Base-by-base conservation (phyloP, 805 yeast genomes). In the Kazachstania martiniae region DNA sequence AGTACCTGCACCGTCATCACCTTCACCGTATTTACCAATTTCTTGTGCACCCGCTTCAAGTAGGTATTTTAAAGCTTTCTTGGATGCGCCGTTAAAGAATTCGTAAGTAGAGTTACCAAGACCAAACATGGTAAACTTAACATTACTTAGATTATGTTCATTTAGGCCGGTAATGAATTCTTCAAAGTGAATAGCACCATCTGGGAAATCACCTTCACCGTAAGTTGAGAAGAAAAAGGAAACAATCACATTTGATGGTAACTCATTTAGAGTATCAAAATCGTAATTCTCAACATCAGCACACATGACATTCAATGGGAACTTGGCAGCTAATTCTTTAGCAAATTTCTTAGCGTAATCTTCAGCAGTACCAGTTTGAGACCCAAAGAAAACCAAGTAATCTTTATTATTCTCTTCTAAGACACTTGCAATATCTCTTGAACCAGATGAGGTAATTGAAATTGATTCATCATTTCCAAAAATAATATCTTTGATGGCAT, bases 131-230 rank as follows among this genome's bases (percentile, higher is more conserved):
- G 25, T 23, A 23, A 23, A 23, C 6, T 23, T 23, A 6, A 23
- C 8, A n/a, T 23, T 23, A n/a, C 13, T 23, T 13, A 23, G n/a
- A 19, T 7, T 8, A 10, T 8, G 7, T 6, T 23, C 25, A n/a
- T n/a, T 23, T 23, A 23, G 6, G 6, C 72, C 77, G 31, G 68
- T 72, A 48, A 87, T 68, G 51, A 63, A 74, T 36, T 77, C 80
- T 51, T 74, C 76, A 54, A 91, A 84, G 24, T 74, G 75, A 26
- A 72, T 70, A n/a, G 96, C 91, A 47, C 84, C 83, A 56, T 89
- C 98, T 10, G 98, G 89, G 46, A 94, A 94, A 56, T 89, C 98
- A 53, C 98, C 98, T 62, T 89, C 98, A 46, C 98, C 98, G 49
- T 91, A 91, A 8, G 95, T 85, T 21, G 97, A 91, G 62, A 86